These are phyloP conservation scores for Elsinoe ampelina DNA, from an alignment of 2,329 filamentous ascomycete species.

Conservation along the genomic window DNA sequence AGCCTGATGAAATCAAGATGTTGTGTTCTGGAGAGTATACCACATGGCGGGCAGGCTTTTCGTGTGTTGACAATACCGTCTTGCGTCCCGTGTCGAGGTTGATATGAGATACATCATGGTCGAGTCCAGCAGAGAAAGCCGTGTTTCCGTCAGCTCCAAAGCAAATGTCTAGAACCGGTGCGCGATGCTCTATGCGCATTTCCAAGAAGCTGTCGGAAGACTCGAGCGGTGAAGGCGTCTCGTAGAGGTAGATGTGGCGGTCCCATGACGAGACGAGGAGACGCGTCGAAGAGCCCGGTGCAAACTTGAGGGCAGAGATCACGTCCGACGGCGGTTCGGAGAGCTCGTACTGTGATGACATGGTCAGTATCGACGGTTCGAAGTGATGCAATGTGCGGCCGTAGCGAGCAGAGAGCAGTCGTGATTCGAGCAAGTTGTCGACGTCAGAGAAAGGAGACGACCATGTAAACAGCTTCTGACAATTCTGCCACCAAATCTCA, in stretches of 20 bases:
- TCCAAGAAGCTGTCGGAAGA: slow-evolving; percentile 53
- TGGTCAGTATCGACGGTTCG: neutral
- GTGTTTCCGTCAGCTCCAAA: slow-evolving; percentile 76
- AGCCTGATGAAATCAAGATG: slow-evolving; percentile 80
- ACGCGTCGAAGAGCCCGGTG: slow-evolving; percentile 61
- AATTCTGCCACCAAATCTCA: slow-evolving; percentile 4
- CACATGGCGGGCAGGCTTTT: slow-evolving; percentile 69
- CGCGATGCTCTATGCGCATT: slow-evolving; percentile 67
- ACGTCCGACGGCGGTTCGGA: slow-evolving; percentile 74
- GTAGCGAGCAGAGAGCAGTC: neutral
- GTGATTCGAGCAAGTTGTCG: neutral
- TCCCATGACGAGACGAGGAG: slow-evolving; percentile 95
- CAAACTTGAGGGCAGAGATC: slow-evolving; percentile 79
- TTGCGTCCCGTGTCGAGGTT: slow-evolving; percentile 64
- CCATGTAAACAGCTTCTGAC: neutral
- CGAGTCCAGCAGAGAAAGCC: slow-evolving; percentile 77
- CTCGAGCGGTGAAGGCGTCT: slow-evolving; percentile 43
- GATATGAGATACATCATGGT: slow-evolving; percentile 70
- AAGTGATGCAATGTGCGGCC: neutral
- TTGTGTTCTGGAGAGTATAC: slow-evolving; percentile 71
- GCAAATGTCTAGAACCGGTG: slow-evolving; percentile 83
- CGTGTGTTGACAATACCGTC: slow-evolving; percentile 68
- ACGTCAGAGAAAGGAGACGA: neutral
- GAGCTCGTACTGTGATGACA: slow-evolving; percentile 47
- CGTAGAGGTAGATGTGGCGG: slow-evolving; percentile 82